Conservation (phyloP, 106 monocot genomes). For the Agapanthus africanus region DNA sequence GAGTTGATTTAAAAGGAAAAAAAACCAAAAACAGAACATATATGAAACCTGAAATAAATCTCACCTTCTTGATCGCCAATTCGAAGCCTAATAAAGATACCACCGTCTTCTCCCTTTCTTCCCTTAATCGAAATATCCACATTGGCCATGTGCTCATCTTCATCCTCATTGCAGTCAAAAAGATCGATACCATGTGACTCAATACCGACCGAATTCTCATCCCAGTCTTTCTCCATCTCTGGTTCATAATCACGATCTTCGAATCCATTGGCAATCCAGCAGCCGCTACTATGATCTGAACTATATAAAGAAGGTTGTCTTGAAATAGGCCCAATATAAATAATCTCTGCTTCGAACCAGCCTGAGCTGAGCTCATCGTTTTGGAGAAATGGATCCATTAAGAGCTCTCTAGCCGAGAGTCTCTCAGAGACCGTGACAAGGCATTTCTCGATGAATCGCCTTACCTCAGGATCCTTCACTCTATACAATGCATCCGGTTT, state of each 20-base stretch:
- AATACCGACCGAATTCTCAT: conserved; percentile 3
- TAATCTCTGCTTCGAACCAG: background rate
- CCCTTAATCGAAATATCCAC: conserved; percentile 50
- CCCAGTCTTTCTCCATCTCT: conserved; percentile 25
- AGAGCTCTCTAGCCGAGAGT: conserved; percentile 56
- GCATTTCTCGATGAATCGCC: conserved; percentile 74
- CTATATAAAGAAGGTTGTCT: conserved; percentile 6
- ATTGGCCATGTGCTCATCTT: conserved; percentile 35
- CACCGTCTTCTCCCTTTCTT: conserved; percentile 35
- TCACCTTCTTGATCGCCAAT: conserved; percentile 49
- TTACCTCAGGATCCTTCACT: background rate
- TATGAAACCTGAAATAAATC: no score
- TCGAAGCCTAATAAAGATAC: conserved; percentile 40
- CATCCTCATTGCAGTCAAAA: conserved; percentile 25
- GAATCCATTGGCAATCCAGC: conserved; percentile 3
- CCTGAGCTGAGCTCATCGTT: conserved; percentile 17
- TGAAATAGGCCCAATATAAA: background rate
- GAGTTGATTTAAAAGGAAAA: no score
- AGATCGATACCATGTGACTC: conserved; percentile 5
- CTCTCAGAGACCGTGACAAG: conserved; percentile 42
- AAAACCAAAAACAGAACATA: no score
- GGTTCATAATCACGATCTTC: background rate
- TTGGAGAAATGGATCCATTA: conserved; percentile 71
- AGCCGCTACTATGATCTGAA: conserved; percentile 2
- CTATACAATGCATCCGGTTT: background rate